Evolutionary conservation across 192 early-diverging fungal genomes (phyloP).

Genomic region (Gigaspora rosea): DNA sequence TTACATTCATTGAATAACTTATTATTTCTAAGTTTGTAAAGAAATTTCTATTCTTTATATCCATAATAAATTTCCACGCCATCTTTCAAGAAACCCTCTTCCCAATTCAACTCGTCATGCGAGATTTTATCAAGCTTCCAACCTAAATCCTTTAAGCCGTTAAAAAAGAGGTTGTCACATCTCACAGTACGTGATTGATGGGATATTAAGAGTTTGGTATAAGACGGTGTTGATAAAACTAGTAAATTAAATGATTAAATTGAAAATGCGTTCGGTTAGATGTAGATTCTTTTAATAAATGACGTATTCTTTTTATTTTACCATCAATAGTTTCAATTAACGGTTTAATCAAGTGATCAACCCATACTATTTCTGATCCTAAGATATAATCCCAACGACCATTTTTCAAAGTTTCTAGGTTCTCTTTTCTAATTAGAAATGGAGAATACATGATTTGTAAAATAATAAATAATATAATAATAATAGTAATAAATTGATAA

Average conservation of each 20-base stretch:
- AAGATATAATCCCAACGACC: constrained; percentile 42
- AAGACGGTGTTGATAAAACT: constrained; percentile 24
- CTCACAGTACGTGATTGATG: constrained; percentile 43
- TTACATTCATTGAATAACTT: too few species aligned
- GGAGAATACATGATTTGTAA: not conserved
- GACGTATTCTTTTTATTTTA: constrained; percentile 14
- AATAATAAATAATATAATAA: too few species aligned
- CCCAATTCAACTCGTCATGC: constrained; percentile 12
- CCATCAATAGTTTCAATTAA: constrained; percentile 43
- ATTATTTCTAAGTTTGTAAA: too few species aligned
- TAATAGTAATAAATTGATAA: too few species aligned
- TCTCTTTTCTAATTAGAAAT: constrained; percentile 3
- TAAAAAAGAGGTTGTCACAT: constrained; percentile 41
- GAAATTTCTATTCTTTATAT: not conserved
- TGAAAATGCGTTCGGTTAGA: not conserved
- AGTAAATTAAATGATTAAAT: not conserved
- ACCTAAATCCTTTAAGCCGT: constrained; percentile 33
- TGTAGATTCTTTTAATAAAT: not conserved
- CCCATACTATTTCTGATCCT: constrained; percentile 51
- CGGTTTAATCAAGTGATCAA: constrained; percentile 44
- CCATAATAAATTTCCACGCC: constrained; percentile 27
- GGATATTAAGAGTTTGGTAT: constrained; percentile 35
- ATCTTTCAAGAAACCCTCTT: constrained; percentile 19
- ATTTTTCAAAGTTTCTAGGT: not conserved
- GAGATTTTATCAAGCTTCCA: constrained; percentile 33